Percentiles rank a stretch among this genome's conserved stretches.
Conservation (phyloP, 495 filamentous ascomycete species). For the Tirmania nivea region DNA sequence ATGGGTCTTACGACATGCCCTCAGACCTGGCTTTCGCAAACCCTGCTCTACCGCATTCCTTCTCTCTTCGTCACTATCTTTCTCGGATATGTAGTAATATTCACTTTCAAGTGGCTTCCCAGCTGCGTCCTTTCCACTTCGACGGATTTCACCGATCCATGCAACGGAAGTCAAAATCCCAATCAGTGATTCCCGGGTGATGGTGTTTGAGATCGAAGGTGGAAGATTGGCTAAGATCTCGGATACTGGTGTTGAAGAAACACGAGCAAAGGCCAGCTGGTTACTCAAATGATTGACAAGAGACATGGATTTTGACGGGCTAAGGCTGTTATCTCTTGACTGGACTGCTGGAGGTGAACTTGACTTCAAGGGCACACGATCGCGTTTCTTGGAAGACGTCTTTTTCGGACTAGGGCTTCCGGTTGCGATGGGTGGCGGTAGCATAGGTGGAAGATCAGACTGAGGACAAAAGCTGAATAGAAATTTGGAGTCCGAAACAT, state of each 20-base stretch:
- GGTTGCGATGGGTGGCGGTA: background rate
- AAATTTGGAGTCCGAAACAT: conserved; percentile 41
- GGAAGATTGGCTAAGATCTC: conserved; percentile 72
- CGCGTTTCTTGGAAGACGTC: conserved; percentile 7
- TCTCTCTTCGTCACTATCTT: conserved; percentile 57
- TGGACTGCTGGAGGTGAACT: background rate
- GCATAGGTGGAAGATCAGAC: conserved; percentile 33
- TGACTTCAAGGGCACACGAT: conserved; percentile 8
- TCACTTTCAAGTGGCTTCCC: conserved; percentile 86
- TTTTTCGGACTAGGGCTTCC: background rate
- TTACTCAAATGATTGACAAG: conserved; percentile 68
- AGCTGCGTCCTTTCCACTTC: conserved; percentile 88
- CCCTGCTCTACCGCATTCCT: conserved; percentile 67
- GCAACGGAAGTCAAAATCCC: conserved; percentile 45
- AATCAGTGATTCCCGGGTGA: conserved; percentile 40
- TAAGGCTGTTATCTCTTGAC: conserved; percentile 20
- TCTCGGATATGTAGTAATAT: conserved; percentile 91
- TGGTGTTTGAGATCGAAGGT: conserved; percentile 29
- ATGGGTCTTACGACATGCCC: conserved; percentile 78
- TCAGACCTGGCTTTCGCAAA: conserved; percentile 64
- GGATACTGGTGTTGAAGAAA: conserved; percentile 80
- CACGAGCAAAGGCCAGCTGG: conserved; percentile 84
- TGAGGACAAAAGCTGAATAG: conserved; percentile 24
- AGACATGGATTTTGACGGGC: conserved; percentile 22
- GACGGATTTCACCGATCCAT: conserved; percentile 68